Conservation (phyloP, 2,329 filamentous ascomycete species). For the Talaromyces sp. region DNA sequence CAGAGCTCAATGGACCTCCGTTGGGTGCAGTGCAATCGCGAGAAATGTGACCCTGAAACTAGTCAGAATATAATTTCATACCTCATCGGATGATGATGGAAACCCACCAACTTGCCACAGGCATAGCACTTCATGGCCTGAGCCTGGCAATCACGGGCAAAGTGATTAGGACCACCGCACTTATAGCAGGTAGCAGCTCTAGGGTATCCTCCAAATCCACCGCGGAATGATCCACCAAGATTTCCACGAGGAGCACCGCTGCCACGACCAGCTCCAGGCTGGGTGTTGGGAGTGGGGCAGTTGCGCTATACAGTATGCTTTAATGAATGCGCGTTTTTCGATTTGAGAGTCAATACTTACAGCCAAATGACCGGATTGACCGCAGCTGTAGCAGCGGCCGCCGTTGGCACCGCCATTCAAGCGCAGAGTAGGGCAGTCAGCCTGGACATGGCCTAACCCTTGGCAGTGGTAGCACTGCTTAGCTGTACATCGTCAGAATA, state of each 20-base stretch:
- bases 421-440: slow-evolving; percentile 94
- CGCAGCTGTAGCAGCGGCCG: slow-evolving; percentile 95
- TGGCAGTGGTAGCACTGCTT: slow-evolving; percentile 99
- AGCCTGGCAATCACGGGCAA: slow-evolving; percentile 95
- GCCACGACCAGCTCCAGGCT: slow-evolving; percentile 58
- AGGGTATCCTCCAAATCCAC: slow-evolving; percentile 61
- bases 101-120: slow-evolving; percentile 73
- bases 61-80: background rate
- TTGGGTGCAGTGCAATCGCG: slow-evolving; percentile 95
- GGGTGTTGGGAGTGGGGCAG: slow-evolving; percentile 69
- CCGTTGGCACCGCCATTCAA: slow-evolving; percentile 74
- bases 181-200: slow-evolving; percentile 65
- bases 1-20: slow-evolving; percentile 89
- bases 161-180: slow-evolving; percentile 87
- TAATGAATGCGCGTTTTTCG: background rate
- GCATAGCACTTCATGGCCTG: slow-evolving; percentile 99
- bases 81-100: background rate
- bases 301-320: slow-evolving; percentile 58
- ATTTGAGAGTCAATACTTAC: slow-evolving; percentile 49
- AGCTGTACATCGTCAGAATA: slow-evolving; percentile 46
- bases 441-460: slow-evolving; percentile 95
- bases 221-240: slow-evolving; percentile 61
- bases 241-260: slow-evolving; percentile 65
- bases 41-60: slow-evolving; percentile 70
- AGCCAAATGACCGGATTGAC: slow-evolving; percentile 86